Conservation (phyloP, 208 protist genomes). For the Spironucleus salmonicida region DNA sequence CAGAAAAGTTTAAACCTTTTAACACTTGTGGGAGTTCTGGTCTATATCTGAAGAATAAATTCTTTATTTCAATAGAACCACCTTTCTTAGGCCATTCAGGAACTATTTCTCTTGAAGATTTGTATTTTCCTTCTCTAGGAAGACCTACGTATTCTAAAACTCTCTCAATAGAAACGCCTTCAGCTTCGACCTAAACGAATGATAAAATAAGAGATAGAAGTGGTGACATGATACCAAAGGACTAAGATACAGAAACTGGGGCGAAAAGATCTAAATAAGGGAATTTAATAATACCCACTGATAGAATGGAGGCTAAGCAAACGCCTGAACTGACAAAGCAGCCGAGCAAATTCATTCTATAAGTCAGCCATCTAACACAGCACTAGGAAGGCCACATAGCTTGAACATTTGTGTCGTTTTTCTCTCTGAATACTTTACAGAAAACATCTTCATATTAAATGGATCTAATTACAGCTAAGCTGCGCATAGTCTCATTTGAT, state of each 20-base stretch:
- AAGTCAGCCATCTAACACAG: slow-evolving; percentile 14
- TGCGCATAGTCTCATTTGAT: background rate
- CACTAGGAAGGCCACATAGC: background rate
- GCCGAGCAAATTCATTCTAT: slow-evolving; percentile 23
- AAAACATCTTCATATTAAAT: background rate
- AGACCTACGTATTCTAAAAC: slow-evolving; percentile 43
- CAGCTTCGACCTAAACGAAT: slow-evolving; percentile 42
- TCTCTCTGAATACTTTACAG: background rate
- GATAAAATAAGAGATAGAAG: slow-evolving; percentile 30
- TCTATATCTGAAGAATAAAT: slow-evolving; percentile 39
- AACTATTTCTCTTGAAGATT: background rate
- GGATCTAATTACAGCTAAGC: background rate
- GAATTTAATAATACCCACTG: slow-evolving; percentile 41
- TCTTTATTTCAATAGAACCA: slow-evolving; percentile 30
- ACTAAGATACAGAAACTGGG: slow-evolving; percentile 27
- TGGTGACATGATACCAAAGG: slow-evolving; percentile 22
- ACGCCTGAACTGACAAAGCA: slow-evolving; percentile 27
- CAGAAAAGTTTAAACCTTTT: slow-evolving; percentile 33
- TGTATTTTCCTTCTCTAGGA: slow-evolving; percentile 12
- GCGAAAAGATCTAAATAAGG: background rate
- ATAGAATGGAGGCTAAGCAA: slow-evolving; percentile 33
- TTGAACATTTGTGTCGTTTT: background rate
- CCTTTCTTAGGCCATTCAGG: background rate
- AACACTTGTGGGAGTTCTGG: slow-evolving; percentile 30
- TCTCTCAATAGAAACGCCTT: slow-evolving; percentile 47